Conservation (phyloP, 805 yeast genomes). For the Lipomyces chichibuensis region DNA sequence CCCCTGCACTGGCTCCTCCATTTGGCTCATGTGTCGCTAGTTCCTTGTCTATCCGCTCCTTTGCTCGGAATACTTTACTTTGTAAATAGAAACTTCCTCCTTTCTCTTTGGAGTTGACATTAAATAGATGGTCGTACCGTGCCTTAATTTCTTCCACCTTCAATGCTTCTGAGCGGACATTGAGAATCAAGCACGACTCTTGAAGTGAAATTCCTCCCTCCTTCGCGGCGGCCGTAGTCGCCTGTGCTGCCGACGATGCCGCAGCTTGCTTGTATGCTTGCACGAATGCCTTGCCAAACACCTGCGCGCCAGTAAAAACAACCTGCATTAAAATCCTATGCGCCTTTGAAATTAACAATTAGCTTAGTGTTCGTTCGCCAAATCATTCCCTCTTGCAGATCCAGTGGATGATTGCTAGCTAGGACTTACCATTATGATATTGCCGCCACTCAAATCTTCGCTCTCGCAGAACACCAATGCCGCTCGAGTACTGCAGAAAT, state of each 20-base stretch:
- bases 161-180: constrained; percentile 62
- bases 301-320: constrained; percentile 90
- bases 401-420: neutral
- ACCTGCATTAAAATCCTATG: constrained; percentile 90
- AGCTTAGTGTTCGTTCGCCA: neutral
- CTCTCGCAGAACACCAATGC: neutral
- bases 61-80: constrained; percentile 89
- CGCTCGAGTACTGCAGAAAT: neutral
- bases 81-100: constrained; percentile 96
- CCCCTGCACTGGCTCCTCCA: neutral
- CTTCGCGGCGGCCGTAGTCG: constrained; percentile 54
- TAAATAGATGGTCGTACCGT: constrained; percentile 80
- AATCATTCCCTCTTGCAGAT: neutral
- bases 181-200: constrained; percentile 90
- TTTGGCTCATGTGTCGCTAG: constrained; percentile 47
- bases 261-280: constrained; percentile 98
- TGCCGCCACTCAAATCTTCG: neutral
- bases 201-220: constrained; percentile 79
- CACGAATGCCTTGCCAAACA: constrained; percentile 93
- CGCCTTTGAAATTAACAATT: constrained; percentile 55
- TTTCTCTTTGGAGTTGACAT: constrained; percentile 87
- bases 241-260: constrained; percentile 79
- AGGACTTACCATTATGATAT: neutral
- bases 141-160: constrained; percentile 59
- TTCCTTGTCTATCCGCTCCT: constrained; percentile 86